Evolutionary conservation across 345 rosid species (phyloP).

Genomic region (Conringia planisiliqua): DNA sequence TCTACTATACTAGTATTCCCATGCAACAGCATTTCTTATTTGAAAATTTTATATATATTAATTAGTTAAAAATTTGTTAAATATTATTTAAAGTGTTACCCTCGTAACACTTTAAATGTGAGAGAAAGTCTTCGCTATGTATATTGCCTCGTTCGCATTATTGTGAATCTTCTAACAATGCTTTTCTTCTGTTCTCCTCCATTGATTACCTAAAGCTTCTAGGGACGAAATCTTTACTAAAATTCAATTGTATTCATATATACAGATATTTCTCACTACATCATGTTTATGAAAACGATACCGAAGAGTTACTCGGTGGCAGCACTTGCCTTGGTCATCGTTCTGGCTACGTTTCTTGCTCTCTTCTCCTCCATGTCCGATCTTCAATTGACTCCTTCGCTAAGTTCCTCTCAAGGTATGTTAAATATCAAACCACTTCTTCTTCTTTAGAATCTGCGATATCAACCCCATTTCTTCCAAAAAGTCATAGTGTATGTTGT

Average conservation of each 20-base stretch:
- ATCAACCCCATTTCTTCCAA: background rate
- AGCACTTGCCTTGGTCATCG: constrained; percentile 2
- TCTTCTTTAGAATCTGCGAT: background rate
- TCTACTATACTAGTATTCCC: background rate
- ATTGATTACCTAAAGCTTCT: background rate
- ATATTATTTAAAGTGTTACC: background rate
- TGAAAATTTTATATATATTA: background rate
- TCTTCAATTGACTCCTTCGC: background rate
- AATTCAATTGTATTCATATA: background rate
- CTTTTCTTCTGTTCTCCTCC: constrained; percentile 12
- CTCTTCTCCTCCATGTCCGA: constrained; percentile 1
- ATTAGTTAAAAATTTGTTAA: background rate
- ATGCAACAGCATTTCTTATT: background rate
- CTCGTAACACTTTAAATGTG: background rate
- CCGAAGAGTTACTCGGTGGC: background rate
- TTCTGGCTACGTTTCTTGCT: constrained; percentile 5
- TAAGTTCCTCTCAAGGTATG: constrained; percentile 23
- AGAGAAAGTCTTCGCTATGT: background rate
- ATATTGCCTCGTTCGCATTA: background rate
- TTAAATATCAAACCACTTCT: background rate
- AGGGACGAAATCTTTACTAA: background rate
- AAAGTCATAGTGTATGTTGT: background rate
- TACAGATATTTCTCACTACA: background rate
- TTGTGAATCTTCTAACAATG: background rate
- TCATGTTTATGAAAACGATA: background rate